These are phyloP conservation scores for Daldinia caldariorum DNA, from an alignment of 495 filamentous ascomycete genomes.

Conservation along the genomic window DNA sequence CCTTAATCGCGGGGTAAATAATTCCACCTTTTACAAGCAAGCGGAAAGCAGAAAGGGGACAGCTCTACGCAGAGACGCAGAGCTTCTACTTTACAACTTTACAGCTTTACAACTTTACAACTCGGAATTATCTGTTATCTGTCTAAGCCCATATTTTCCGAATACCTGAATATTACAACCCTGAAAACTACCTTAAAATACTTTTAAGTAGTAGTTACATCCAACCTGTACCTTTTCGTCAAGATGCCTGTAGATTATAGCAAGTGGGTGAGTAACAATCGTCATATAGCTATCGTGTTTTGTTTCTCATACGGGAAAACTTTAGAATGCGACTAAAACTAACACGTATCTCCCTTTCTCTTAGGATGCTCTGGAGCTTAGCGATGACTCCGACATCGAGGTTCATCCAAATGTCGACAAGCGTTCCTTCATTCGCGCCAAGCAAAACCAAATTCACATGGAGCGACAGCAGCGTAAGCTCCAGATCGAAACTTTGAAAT, in stretches of 20 bases:
- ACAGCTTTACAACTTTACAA: too few relatives aligned
- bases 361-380: constrained; percentile 90
- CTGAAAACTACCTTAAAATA: too few relatives aligned
- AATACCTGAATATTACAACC: too few relatives aligned
- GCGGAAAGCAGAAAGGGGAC: background rate
- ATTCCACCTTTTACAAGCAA: constrained; percentile 12
- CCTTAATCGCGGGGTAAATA: constrained; percentile 30
- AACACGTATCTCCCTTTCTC: constrained; percentile 23
- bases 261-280: constrained; percentile 77
- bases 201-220: too few relatives aligned
- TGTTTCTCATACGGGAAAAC: background rate
- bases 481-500: constrained; percentile 90
- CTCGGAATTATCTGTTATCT: background rate
- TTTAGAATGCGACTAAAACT: background rate
- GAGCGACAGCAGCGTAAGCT: constrained; percentile 83
- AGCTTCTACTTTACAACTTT: background rate
- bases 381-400: constrained; percentile 97
- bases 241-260: constrained; percentile 93
- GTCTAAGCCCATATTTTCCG: background rate
- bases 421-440: constrained; percentile 96
- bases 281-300: constrained; percentile 17
- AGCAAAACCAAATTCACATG: constrained; percentile 95
- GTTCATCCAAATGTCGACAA: constrained; percentile 99
- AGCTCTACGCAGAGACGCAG: background rate
- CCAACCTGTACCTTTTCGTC: constrained; percentile 15